These are phyloP conservation scores for Oryza coarctata DNA, from an alignment of 176 grass and related monocot genomes.

Conservation along the genomic window DNA sequence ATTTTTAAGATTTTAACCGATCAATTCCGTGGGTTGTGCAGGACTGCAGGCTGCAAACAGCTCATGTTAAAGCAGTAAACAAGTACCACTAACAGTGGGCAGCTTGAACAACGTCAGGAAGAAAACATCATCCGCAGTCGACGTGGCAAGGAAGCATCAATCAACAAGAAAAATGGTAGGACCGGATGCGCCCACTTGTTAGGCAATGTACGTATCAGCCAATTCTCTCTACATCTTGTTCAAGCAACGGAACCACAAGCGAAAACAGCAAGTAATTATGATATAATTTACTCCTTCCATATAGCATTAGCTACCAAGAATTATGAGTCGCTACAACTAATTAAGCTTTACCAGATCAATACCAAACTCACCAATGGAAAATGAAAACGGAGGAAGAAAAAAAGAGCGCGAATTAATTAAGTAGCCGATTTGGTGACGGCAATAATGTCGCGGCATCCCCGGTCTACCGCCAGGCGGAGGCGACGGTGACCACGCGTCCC, in stretches of 20 bases:
- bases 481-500: conserved; percentile 71
- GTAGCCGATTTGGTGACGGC: conserved; percentile 31
- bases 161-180: conserved; percentile 35
- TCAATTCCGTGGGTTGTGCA: not conserved
- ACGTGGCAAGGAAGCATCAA: conserved; percentile 42
- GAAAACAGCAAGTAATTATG: not conserved
- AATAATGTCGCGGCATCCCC: conserved; percentile 20
- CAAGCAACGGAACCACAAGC: not conserved
- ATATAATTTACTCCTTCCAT: conserved; percentile 58
- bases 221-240: conserved; percentile 17
- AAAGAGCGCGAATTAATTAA: conserved; percentile 41
- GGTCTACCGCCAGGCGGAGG: conserved; percentile 73
- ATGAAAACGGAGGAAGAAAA: not conserved
- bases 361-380: conserved; percentile 44
- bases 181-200: conserved; percentile 32
- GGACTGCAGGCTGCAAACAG: conserved; percentile 4
- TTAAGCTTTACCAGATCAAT: conserved; percentile 42
- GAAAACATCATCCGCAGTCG: conserved; percentile 11
- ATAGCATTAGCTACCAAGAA: conserved; percentile 51
- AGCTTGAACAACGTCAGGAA: not conserved
- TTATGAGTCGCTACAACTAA: conserved; percentile 53
- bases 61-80: not conserved
- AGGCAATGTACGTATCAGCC: conserved; percentile 3
- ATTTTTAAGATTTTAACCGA: conserved; percentile 15
- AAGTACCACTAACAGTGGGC: not conserved